These are phyloP conservation scores for Penicillium bovifimosum DNA, from an alignment of 495 filamentous ascomycete genomes.

Conservation along the genomic window DNA sequence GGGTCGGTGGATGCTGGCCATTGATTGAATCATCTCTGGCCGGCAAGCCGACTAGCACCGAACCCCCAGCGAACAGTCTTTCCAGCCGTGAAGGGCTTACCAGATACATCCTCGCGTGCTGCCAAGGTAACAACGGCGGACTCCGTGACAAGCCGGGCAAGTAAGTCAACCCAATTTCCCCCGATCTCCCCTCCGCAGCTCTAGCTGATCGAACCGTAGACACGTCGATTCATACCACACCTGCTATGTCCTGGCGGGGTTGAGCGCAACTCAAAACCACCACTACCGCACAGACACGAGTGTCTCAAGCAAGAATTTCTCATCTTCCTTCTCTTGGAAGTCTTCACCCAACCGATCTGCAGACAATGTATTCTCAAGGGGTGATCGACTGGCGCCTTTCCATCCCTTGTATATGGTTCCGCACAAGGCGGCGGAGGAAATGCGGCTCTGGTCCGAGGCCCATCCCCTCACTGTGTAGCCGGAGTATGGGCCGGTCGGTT, in stretches of 20 bases:
- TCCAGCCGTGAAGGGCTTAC: slow-evolving; percentile 81
- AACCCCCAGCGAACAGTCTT: slow-evolving; percentile 40
- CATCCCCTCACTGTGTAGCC: slow-evolving; percentile 16
- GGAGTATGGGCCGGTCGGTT: slow-evolving; percentile 8
- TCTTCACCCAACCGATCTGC: slow-evolving; percentile 45
- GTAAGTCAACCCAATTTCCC: slow-evolving; percentile 46
- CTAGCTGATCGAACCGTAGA: slow-evolving; percentile 39
- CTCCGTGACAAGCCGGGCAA: slow-evolving; percentile 90
- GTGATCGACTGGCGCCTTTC: slow-evolving; percentile 47
- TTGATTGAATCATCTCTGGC: slow-evolving; percentile 75
- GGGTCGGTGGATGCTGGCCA: slow-evolving; percentile 93
- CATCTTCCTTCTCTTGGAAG: slow-evolving; percentile 62
- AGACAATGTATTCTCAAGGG: slow-evolving; percentile 43
- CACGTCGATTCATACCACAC: slow-evolving; percentile 84
- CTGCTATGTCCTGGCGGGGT: slow-evolving; percentile 81
- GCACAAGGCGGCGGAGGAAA: slow-evolving; percentile 56
- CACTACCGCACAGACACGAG: slow-evolving; percentile 55
- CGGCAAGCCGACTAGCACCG: slow-evolving; percentile 35
- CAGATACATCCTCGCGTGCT: slow-evolving; percentile 83
- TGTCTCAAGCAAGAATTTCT: slow-evolving; percentile 31
- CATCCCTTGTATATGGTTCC: slow-evolving; percentile 88
- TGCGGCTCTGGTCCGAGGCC: slow-evolving; percentile 57
- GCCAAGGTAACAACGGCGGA: slow-evolving; percentile 73
- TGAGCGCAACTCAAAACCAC: slow-evolving; percentile 74
- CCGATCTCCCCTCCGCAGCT: not conserved